Percentiles rank a stretch among this genome's conserved stretches.
These are phyloP conservation scores for Geotrichum aggregatum DNA, from an alignment of 1,139 yeast species.

Conservation along the genomic window DNA sequence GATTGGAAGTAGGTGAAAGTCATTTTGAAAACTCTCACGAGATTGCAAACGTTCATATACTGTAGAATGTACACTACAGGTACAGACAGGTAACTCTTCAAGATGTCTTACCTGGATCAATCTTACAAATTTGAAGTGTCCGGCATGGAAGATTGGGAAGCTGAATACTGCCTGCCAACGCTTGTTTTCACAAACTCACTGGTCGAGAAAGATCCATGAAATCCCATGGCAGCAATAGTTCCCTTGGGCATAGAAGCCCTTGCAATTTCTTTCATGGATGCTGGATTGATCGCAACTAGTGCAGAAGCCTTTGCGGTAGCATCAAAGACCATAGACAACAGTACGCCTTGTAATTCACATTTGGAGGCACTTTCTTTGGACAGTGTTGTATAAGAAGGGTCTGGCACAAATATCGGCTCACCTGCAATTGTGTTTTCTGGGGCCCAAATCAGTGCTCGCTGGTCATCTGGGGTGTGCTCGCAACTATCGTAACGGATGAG, in stretches of 20 bases:
- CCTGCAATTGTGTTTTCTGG: constrained; percentile 22
- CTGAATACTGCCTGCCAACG: too few relatives aligned
- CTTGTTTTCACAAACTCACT: not conserved
- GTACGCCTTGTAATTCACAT: constrained; percentile 22
- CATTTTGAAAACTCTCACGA: too few relatives aligned
- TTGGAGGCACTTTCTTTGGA: constrained; percentile 13
- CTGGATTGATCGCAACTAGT: constrained; percentile 23
- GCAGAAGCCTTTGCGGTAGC: constrained; percentile 19
- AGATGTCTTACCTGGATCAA: too few relatives aligned
- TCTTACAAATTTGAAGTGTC: too few relatives aligned
- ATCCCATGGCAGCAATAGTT: constrained; percentile 23
- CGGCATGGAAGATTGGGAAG: too few relatives aligned
- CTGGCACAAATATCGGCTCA: constrained; percentile 24
- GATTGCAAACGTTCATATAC: too few relatives aligned
- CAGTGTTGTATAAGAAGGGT: constrained; percentile 16
- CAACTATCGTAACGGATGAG: constrained; percentile 21
- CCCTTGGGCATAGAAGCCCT: constrained; percentile 22
- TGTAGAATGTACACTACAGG: too few relatives aligned
- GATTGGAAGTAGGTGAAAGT: too few relatives aligned
- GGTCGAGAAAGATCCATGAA: constrained; percentile 27
- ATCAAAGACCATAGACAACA: constrained; percentile 22
- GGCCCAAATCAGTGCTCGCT: constrained; percentile 20
- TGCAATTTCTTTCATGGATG: constrained; percentile 22
- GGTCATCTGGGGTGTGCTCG: constrained; percentile 2
- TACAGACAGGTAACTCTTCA: too few relatives aligned